Evolutionary conservation across 23 red algal genomes (phyloP).

Genomic region (Gracilaria domingensis): DNA sequence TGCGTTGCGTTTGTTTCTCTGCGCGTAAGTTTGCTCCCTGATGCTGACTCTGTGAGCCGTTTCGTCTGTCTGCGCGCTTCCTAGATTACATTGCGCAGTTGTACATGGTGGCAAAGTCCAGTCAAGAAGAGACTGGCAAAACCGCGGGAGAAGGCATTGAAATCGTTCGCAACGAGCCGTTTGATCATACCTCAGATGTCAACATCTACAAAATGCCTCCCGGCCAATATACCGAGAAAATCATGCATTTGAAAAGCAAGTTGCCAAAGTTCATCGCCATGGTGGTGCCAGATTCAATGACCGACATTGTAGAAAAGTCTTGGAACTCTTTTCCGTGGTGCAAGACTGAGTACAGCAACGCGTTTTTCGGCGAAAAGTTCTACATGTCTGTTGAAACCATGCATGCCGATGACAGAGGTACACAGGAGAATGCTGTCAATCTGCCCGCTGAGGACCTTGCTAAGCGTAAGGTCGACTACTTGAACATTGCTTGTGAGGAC

Average conservation of each 20-base stretch:
- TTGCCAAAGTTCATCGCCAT: slow-evolving; percentile 82
- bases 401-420: slow-evolving; percentile 85
- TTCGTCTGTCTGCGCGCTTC: not conserved
- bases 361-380: slow-evolving; percentile 89
- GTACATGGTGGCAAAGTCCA: slow-evolving; percentile 94
- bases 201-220: slow-evolving; percentile 84
- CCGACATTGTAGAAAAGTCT: slow-evolving; percentile 78
- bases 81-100: slow-evolving; percentile 76
- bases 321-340: slow-evolving; percentile 93
- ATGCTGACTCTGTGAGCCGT: not conserved
- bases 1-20: not conserved
- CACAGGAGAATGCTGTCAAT: slow-evolving; percentile 74
- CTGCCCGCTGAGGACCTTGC: slow-evolving; percentile 72
- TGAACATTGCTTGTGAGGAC: slow-evolving; percentile 91
- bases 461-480: slow-evolving; percentile 93
- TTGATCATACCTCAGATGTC: slow-evolving; percentile 35
- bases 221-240: slow-evolving; percentile 84
- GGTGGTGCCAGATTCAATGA: slow-evolving; percentile 79
- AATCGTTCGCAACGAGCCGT: slow-evolving; percentile 85
- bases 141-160: slow-evolving; percentile 82
- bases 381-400: slow-evolving; percentile 80
- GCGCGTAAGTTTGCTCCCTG: not conserved
- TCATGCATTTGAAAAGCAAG: slow-evolving; percentile 76
- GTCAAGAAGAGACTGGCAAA: slow-evolving; percentile 80
- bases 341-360: slow-evolving; percentile 85